These are phyloP conservation scores for Rhizopogon hawkerae DNA, from an alignment of 1,284 basidiomycete genomes.

Conservation along the genomic window DNA sequence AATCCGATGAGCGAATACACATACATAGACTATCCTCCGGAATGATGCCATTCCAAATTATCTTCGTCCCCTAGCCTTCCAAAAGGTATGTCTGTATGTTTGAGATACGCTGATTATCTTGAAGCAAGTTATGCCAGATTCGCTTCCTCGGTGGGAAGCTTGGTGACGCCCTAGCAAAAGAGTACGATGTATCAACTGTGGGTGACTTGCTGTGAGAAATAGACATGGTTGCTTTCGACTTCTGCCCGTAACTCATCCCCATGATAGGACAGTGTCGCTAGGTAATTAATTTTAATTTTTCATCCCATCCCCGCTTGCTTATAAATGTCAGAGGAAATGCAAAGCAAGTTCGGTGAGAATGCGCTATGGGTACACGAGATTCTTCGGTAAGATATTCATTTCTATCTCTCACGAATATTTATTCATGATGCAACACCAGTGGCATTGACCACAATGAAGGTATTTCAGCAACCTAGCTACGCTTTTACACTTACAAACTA, in stretches of 20 bases:
- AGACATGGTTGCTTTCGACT: neutral
- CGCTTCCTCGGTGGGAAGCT: slow-evolving; percentile 94
- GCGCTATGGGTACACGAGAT: slow-evolving; percentile 90
- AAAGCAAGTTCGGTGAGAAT: slow-evolving; percentile 75
- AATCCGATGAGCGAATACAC: slow-evolving; percentile 3
- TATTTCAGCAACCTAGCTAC: slow-evolving; percentile 21
- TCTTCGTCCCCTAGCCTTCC: slow-evolving; percentile 74
- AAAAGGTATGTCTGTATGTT: slow-evolving; percentile 52
- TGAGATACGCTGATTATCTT: neutral
- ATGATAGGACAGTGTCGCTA: slow-evolving; percentile 40
- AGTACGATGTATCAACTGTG: slow-evolving; percentile 84
- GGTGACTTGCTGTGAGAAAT: slow-evolving; percentile 71
- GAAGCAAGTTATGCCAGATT: slow-evolving; percentile 47
- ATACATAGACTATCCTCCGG: slow-evolving; percentile 66
- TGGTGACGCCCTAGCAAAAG: slow-evolving; percentile 77
- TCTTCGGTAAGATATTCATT: slow-evolving; percentile 41
- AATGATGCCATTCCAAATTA: slow-evolving; percentile 79
- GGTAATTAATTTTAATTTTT: slow-evolving; percentile 24
- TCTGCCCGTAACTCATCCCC: neutral
- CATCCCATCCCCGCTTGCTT: neutral
- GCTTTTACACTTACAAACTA: slow-evolving; percentile 4
- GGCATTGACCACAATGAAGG: slow-evolving; percentile 91
- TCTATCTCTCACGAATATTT: neutral
- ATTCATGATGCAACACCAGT: slow-evolving; percentile 30
- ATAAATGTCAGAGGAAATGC: slow-evolving; percentile 58